Conservation (phyloP, 2,329 filamentous ascomycete species). For the Aspergillus ibericus region DNA sequence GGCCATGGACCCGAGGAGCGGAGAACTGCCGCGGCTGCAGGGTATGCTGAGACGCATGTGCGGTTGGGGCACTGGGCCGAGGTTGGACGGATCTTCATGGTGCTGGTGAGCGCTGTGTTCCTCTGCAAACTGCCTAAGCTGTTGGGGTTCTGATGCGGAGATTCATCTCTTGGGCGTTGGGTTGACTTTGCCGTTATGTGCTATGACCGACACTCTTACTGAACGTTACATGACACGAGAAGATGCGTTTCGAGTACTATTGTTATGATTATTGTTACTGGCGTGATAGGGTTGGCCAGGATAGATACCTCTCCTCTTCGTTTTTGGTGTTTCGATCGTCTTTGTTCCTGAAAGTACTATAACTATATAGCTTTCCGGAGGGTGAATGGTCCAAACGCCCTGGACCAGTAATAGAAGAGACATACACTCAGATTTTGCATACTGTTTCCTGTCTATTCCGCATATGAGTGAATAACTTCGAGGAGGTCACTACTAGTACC, state of each 20-base stretch:
- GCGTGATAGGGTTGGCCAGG: neutral
- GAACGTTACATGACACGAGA: neutral
- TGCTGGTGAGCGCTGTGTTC: conserved; percentile 36
- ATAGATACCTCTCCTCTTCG: neutral
- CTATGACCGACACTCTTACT: neutral
- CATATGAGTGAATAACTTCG: too few species aligned
- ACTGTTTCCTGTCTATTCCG: too few species aligned
- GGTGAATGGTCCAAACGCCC: too few species aligned
- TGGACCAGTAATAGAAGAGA: neutral
- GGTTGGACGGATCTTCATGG: conserved; percentile 45
- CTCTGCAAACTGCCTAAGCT: conserved; percentile 32
- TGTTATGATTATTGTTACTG: neutral
- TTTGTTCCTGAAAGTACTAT: neutral
- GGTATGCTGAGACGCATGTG: conserved; percentile 47
- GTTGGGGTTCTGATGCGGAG: conserved; percentile 19
- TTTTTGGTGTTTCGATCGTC: neutral
- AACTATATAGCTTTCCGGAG: neutral
- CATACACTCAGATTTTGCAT: neutral
- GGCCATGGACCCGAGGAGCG: conserved; percentile 38
- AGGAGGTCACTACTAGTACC: too few species aligned
- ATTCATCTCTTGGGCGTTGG: neutral
- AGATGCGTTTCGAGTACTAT: neutral
- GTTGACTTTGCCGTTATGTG: neutral
- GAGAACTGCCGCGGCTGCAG: conserved; percentile 34
- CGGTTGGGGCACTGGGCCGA: conserved; percentile 45